These are phyloP conservation scores for Epichloe aotearoae DNA, from an alignment of 2,329 filamentous ascomycete genomes.

Conservation along the genomic window DNA sequence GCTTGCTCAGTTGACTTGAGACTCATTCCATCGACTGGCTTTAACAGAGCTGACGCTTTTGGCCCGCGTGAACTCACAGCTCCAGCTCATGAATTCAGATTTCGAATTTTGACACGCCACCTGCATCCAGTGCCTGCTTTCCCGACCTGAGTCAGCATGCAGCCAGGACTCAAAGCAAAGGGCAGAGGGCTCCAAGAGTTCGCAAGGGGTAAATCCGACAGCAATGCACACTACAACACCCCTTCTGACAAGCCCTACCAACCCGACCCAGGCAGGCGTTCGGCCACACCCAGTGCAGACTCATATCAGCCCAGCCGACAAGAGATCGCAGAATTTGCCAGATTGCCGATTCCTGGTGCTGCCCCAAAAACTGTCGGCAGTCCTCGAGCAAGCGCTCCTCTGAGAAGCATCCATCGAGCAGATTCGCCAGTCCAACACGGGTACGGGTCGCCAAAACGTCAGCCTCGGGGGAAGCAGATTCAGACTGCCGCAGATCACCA, in stretches of 20 bases:
- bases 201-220: conserved; percentile 15
- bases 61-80: neutral
- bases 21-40: no score
- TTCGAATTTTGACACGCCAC: neutral
- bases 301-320: conserved; percentile 14
- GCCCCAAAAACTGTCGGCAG: conserved; percentile 8
- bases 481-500: conserved; percentile 3
- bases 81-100: neutral
- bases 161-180: conserved; percentile 18
- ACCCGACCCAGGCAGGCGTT: conserved; percentile 8
- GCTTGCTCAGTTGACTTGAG: no score
- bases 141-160: conserved; percentile 13
- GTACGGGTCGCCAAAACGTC: conserved; percentile 9
- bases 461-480: neutral
- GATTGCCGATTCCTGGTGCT: conserved; percentile 21
- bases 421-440: conserved; percentile 9
- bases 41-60: neutral
- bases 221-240: conserved; percentile 10
- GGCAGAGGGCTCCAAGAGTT: conserved; percentile 19
- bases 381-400: conserved; percentile 1
- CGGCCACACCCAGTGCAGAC: conserved; percentile 8
- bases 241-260: conserved; percentile 9
- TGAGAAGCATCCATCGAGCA: conserved; percentile 10
- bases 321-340: conserved; percentile 20
- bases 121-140: neutral